Base-by-base conservation (phyloP, 225 moss, liverwort and hornwort genomes). In the Antitrichia curtipendula region DNA sequence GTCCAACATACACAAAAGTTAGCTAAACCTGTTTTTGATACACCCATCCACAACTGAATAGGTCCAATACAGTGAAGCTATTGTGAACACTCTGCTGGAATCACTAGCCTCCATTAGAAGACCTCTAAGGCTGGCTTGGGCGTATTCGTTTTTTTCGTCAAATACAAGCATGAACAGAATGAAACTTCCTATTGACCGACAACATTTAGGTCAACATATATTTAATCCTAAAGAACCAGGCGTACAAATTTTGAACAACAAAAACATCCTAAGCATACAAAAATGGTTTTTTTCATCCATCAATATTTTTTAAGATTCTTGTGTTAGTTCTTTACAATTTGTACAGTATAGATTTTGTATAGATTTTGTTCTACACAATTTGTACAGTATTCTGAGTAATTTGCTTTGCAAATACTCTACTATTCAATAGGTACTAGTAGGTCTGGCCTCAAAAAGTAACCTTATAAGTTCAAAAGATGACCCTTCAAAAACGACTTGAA, bases 11-110 rank as follows among this genome's bases (percentile, higher is more conserved):
- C 25, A 54, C 72, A 40, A 81, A 49, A 75, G 36, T 90, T 59
- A 89, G 49, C 18, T 66, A 43, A 79, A 57, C 24, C 32, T 40
- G 22, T 84, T 84, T 87, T 87, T 92, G 78, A 88, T 91, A 45
- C 88, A 84, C 84, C 91, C 86, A 80, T 95, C 92, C 65, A 74
- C 34, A 80, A 61, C 52, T 64, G 50, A 91, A 91, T 68, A 94
- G 60, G 59, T 92, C 88, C 80, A 89, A 78, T 90, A 80, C 81
- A n/a, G 57, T 65, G 62, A 85, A 54, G 76, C 84, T 79, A 34
- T 23, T 43, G 52, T 78, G n/a, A 72, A 64, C 49, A 45, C 58
- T 81, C 81, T 24, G 19, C 87, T 78, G 56, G 70, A 81, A 70
- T 81, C 87, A 78, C 69, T 81, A 70, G 81, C 87, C 75, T 85